Evolutionary conservation across 176 grass and related monocot species (phyloP).

Genomic region (Oryza meridionalis): DNA sequence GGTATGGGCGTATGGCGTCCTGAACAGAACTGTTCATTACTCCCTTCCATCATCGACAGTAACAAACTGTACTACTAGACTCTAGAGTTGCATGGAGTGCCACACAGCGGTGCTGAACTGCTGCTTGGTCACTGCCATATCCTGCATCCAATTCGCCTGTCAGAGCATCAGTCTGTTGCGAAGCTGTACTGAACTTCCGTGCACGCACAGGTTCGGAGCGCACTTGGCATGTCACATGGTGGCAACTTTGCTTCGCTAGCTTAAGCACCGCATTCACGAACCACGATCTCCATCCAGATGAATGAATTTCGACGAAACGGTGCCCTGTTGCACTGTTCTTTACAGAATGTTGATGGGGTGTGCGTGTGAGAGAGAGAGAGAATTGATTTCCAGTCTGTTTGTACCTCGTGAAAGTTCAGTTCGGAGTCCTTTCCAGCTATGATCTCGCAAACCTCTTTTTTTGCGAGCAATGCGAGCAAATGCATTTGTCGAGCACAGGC

Average conservation of each 20-base stretch:
- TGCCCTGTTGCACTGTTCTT: neutral
- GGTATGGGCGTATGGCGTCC: neutral
- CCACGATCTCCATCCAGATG: neutral
- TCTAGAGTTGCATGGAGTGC: neutral
- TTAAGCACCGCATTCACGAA: neutral
- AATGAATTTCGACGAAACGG: neutral
- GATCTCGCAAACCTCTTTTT: neutral
- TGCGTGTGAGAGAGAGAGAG: neutral
- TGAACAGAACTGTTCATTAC: neutral
- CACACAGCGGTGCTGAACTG: neutral
- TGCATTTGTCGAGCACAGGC: neutral
- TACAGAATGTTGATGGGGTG: neutral
- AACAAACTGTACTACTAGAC: neutral
- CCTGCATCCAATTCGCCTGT: conserved; percentile 31
- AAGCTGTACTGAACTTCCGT: conserved; percentile 31
- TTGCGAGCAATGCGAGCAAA: neutral
- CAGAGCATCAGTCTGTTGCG: conserved; percentile 1
- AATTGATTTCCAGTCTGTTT: neutral
- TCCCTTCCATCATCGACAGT: neutral
- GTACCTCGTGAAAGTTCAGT: neutral
- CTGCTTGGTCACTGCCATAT: neutral
- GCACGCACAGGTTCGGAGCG: conserved; percentile 9
- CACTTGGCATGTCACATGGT: neutral
- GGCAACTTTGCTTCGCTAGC: neutral
- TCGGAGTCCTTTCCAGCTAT: neutral